These are phyloP conservation scores for Tetrapisispora arboricola DNA, from an alignment of 805 yeast species.

Conservation along the genomic window DNA sequence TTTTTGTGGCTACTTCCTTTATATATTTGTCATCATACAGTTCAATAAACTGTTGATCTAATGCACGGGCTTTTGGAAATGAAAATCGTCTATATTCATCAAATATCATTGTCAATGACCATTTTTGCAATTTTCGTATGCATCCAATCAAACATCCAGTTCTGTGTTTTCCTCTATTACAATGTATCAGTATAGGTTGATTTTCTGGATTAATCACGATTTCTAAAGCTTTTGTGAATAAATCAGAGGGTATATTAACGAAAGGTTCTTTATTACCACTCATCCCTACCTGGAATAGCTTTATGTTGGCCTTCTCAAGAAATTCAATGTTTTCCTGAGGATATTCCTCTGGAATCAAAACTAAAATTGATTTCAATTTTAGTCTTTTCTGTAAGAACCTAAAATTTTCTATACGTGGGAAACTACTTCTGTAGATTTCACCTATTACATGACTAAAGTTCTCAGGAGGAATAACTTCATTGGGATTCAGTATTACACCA, in stretches of 20 bases:
- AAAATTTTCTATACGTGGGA: constrained; percentile 81
- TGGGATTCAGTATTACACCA: not conserved
- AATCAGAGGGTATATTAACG: constrained; percentile 58
- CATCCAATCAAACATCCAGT: constrained; percentile 97
- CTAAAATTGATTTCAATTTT: constrained; percentile 61
- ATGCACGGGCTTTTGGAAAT: constrained; percentile 86
- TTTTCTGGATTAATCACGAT: constrained; percentile 75
- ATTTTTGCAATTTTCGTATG: constrained; percentile 73
- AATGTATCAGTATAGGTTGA: constrained; percentile 88
- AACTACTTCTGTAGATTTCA: constrained; percentile 74
- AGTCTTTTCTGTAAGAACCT: constrained; percentile 48
- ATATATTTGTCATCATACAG: constrained; percentile 64
- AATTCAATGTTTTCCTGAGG: constrained; percentile 68
- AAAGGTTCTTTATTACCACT: constrained; percentile 94
- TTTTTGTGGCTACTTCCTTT: constrained; percentile 40
- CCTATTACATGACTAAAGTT: constrained; percentile 80
- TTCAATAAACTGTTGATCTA: constrained; percentile 94
- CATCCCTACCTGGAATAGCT: constrained; percentile 79
- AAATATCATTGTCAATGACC: constrained; percentile 90
- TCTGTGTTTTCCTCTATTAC: constrained; percentile 93
- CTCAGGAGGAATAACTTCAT: constrained; percentile 56
- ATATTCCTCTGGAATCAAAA: constrained; percentile 85
- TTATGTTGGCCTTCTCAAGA: constrained; percentile 48
- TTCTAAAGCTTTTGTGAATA: constrained; percentile 70
- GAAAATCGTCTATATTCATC: constrained; percentile 94